Evolutionary conservation across 1,284 basidiomycete genomes (phyloP), one percentile per base, ranked within the genome.

Genomic region (Tylopilus orsonianus): DNA sequence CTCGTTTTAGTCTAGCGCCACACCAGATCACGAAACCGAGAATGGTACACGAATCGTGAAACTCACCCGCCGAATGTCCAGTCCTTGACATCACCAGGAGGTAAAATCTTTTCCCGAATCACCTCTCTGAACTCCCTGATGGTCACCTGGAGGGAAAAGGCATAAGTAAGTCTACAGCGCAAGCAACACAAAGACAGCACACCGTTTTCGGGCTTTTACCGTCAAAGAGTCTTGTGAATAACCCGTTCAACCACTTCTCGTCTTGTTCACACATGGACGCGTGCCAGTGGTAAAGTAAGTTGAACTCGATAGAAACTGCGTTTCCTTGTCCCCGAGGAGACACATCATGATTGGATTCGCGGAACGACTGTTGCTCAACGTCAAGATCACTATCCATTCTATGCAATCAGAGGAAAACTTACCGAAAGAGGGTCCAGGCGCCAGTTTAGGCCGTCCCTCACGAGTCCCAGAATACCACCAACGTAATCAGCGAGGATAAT

Each of bases 281-380:
- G 59, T 92, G 89, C 89, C 88, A 91, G 38, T 80, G 71, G 62
- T 88, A 89, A 13, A 88, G 68, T 7, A 86, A 68, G 59, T 87
- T 88, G 68, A 88, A 88, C 64, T 91, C 89, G 42, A 89, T 66
- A 0, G 85, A 84, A 52, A 80, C 77, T 39, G 78, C 79, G 58
- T 90, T 91, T 33, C 89, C 88, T 59, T 81, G 71, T 20, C 88
- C 88, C 14, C 79, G 77, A 24, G 77, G 74, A n/a, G 79, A 65
- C 8, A 66, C 24, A 0, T 13, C 20, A 35, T 64, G 66, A 27
- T 57, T 45, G 2, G 42, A 22, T 37, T 65, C 58, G 6, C 61
- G 61, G 44, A 53, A 68, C 8, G 41, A 12, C 65, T 63, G 26
- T 50, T 24, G 26, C 13, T 12, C 5, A 4, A 19, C 16, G 13